Conservation (phyloP, 2,329 filamentous ascomycete genomes). For the Cercospora sp. region DNA sequence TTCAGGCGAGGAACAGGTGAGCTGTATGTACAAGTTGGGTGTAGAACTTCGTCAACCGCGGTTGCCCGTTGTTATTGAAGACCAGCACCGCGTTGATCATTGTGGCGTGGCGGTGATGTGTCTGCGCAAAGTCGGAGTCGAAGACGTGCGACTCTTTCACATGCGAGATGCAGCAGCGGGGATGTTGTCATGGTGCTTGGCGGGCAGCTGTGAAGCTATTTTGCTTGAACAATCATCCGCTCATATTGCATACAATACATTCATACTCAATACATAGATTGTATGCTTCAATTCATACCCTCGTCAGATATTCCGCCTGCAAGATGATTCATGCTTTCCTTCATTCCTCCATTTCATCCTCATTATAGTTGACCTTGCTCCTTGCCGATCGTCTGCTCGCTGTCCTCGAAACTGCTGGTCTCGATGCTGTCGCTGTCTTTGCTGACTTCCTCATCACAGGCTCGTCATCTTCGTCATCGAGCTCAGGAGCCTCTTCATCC, state of each 20-base stretch:
- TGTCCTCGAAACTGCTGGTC: constrained; percentile 18
- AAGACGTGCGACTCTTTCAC: background rate
- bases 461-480: constrained; percentile 16
- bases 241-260: background rate
- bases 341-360: constrained; percentile 16
- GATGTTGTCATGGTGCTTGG: background rate
- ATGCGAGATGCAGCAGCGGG: background rate
- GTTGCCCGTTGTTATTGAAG: constrained; percentile 98
- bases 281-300: background rate
- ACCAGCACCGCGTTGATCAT: constrained; percentile 99
- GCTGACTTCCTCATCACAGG: background rate
- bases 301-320: background rate
- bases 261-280: background rate
- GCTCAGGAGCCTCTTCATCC: constrained; percentile 11
- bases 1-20: too few species aligned
- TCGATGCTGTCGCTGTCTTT: constrained; percentile 1
- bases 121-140: background rate
- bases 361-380: constrained; percentile 25
- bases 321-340: background rate
- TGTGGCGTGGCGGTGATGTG: background rate
- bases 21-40: constrained; percentile 72
- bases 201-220: background rate
- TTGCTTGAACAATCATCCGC: background rate
- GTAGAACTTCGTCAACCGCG: constrained; percentile 96
- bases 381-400: constrained; percentile 22